Conservation (phyloP, 2,329 filamentous ascomycete species). For the Penicillium sp. region DNA sequence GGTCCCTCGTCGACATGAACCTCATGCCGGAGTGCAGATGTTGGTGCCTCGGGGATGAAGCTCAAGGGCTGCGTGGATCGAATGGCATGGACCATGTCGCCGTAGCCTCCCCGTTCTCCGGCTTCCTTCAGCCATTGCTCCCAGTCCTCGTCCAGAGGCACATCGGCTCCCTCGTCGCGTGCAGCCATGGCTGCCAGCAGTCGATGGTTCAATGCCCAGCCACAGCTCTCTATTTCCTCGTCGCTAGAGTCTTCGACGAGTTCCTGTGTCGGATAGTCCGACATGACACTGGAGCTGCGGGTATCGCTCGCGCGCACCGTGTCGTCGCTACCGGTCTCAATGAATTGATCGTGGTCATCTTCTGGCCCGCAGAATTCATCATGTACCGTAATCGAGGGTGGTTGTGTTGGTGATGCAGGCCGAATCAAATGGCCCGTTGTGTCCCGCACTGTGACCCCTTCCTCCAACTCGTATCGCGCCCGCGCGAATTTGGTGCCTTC, state of each 20-base stretch:
- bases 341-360: conserved; percentile 22
- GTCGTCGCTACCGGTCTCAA: conserved; percentile 24
- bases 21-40: conserved; percentile 20
- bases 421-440: conserved; percentile 61
- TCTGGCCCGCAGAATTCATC: conserved; percentile 26
- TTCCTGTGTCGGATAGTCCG: conserved; percentile 28
- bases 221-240: conserved; percentile 52
- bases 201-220: conserved; percentile 53
- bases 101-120: conserved; percentile 50
- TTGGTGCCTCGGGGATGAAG: conserved; percentile 27
- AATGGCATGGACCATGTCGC: conserved; percentile 43
- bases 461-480: conserved; percentile 52
- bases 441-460: conserved; percentile 59
- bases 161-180: conserved; percentile 49
- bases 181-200: conserved; percentile 55
- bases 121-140: conserved; percentile 61
- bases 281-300: conserved; percentile 21
- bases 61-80: conserved; percentile 36
- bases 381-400: conserved; percentile 34
- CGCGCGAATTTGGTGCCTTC: conserved; percentile 51
- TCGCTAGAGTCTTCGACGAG: conserved; percentile 43
- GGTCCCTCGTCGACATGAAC: conserved; percentile 5
- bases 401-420: conserved; percentile 47
- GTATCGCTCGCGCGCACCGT: conserved; percentile 24
- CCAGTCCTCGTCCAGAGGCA: conserved; percentile 50